Evolutionary conservation across 2,329 filamentous ascomycete genomes (phyloP).

Genomic region (Botryotinia narcissicola): DNA sequence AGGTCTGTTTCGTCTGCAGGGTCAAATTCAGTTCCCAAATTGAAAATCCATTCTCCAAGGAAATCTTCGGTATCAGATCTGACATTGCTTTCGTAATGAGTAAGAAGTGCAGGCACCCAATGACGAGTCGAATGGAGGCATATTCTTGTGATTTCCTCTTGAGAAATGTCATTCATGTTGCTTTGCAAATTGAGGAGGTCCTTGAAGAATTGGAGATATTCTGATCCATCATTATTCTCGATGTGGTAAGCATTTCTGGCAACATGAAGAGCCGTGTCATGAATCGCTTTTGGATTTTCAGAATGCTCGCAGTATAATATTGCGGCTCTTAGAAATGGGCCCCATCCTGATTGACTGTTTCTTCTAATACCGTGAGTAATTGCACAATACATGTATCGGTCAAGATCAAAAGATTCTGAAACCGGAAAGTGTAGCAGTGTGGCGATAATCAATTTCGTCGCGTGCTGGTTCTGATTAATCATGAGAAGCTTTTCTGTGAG

Average conservation of each 20-base stretch:
- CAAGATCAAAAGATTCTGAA: slow-evolving; percentile 50
- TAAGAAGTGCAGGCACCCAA: slow-evolving; percentile 52
- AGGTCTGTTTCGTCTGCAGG: slow-evolving; percentile 23
- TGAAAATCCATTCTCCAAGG: slow-evolving; percentile 30
- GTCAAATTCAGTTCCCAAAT: slow-evolving; percentile 23
- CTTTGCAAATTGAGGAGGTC: slow-evolving; percentile 26
- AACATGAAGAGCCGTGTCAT: slow-evolving; percentile 29
- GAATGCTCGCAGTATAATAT: slow-evolving; percentile 36
- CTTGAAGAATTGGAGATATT: slow-evolving; percentile 38
- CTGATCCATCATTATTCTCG: slow-evolving; percentile 35
- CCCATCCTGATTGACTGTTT: slow-evolving; percentile 21
- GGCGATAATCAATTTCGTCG: slow-evolving; percentile 55
- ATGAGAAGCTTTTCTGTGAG: slow-evolving; percentile 65
- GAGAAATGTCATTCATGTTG: slow-evolving; percentile 40
- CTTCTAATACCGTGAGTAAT: slow-evolving; percentile 35
- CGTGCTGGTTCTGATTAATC: slow-evolving; percentile 54
- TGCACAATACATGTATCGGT: slow-evolving; percentile 48
- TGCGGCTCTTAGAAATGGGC: slow-evolving; percentile 37
- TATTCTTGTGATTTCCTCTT: slow-evolving; percentile 37
- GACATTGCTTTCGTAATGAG: slow-evolving; percentile 48
- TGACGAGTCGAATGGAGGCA: slow-evolving; percentile 44
- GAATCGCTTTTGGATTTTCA: slow-evolving; percentile 25
- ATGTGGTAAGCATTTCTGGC: slow-evolving; percentile 28
- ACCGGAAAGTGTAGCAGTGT: slow-evolving; percentile 53
- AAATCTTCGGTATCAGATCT: slow-evolving; percentile 43